These are phyloP conservation scores for Solanum ossicruentum DNA, from an alignment of 257 asterid genomes.

Conservation along the genomic window DNA sequence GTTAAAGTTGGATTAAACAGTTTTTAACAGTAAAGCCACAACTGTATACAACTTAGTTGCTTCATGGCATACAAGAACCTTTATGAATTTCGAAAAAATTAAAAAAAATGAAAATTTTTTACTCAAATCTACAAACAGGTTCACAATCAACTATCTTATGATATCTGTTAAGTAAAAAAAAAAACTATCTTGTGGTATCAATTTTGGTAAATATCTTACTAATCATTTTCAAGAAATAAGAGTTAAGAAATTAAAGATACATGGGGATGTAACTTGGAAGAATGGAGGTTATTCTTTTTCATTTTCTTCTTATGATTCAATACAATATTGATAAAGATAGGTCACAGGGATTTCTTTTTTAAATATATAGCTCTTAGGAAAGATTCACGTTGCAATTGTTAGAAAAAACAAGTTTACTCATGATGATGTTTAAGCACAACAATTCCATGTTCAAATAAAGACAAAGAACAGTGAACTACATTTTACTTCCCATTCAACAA, in stretches of 20 bases:
- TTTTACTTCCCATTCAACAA: background rate
- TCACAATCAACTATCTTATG: background rate
- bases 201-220: background rate
- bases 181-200: background rate
- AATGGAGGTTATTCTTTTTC: background rate
- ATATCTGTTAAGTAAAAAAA: no score
- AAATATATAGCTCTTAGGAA: background rate
- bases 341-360: background rate
- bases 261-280: background rate
- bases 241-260: background rate
- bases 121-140: background rate
- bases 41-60: background rate
- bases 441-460: background rate
- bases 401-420: background rate
- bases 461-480: background rate
- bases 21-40: background rate
- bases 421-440: background rate
- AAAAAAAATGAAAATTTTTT: background rate
- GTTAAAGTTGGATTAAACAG: background rate
- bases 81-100: background rate
- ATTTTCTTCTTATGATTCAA: no score
- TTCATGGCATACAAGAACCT: background rate
- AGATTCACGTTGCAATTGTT: background rate
- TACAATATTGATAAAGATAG: background rate
- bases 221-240: background rate